Evolutionary conservation across 768 basidiomycete species (phyloP).

Genomic region (Mycena kentingensis): DNA sequence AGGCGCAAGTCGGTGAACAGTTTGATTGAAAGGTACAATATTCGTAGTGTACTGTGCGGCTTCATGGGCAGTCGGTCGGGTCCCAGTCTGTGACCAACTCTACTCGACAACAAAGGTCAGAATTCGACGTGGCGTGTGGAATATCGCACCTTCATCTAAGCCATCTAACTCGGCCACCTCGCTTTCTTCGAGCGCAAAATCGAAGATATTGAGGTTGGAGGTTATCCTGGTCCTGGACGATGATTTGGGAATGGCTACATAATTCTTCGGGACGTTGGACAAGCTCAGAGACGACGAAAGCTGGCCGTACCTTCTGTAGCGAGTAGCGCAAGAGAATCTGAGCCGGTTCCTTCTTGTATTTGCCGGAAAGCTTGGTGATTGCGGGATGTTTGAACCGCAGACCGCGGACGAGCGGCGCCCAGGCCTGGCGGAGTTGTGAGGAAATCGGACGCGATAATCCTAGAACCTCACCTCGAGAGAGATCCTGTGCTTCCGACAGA

Average conservation of each 20-base stretch:
- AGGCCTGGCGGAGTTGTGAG: constrained; percentile 47
- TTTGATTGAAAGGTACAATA: background rate
- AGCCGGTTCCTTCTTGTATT: constrained; percentile 58
- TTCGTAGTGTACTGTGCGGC: constrained; percentile 21
- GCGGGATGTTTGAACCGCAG: constrained; percentile 62
- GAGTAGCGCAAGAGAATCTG: constrained; percentile 72
- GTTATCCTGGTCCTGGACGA: constrained; percentile 52
- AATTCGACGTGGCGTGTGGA: background rate
- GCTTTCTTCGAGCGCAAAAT: constrained; percentile 54
- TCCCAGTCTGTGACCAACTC: constrained; percentile 49
- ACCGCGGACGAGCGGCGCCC: constrained; percentile 71
- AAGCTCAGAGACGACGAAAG: background rate
- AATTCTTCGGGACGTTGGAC: constrained; percentile 43
- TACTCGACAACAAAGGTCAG: constrained; percentile 20
- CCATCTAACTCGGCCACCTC: constrained; percentile 54
- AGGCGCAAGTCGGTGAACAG: background rate
- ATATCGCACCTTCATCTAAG: constrained; percentile 53
- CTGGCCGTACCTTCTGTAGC: constrained; percentile 75
- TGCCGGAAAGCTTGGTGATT: constrained; percentile 48
- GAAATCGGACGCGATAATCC: background rate
- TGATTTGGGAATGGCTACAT: constrained; percentile 68
- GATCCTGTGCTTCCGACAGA: constrained; percentile 59
- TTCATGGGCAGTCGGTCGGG: constrained; percentile 34
- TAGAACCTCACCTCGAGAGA: constrained; percentile 54
- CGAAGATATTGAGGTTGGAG: constrained; percentile 62